phyloP scores from a whole-genome alignment of 1,284 basidiomycete genomes.

The Marasmius sp. region DNA sequence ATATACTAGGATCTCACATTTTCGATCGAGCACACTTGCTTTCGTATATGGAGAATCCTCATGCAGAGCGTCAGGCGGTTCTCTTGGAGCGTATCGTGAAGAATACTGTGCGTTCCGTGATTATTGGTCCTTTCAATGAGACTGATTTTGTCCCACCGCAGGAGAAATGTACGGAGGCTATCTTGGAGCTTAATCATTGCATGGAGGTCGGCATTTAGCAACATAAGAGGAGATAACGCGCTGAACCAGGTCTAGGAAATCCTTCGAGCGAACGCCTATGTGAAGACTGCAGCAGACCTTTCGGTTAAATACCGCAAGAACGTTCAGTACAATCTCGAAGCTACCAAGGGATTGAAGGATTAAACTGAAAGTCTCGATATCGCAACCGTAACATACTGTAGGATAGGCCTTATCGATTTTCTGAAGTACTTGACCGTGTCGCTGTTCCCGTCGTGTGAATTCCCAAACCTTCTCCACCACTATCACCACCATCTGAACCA shows the following conservation, averaged over 20 bases:
- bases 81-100: constrained; percentile 88
- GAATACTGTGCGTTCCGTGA: constrained; percentile 65
- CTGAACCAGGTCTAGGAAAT: constrained; percentile 53
- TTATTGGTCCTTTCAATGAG: constrained; percentile 10
- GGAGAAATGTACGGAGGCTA: constrained; percentile 80
- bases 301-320: constrained; percentile 82
- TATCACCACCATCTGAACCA: too few relatives aligned
- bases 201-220: constrained; percentile 51
- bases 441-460: too few relatives aligned
- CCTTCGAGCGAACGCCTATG: constrained; percentile 64
- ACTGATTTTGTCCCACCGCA: constrained; percentile 25
- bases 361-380: too few relatives aligned
- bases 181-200: constrained; percentile 80
- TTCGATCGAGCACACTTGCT: background rate
- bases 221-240: too few relatives aligned
- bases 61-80: constrained; percentile 88
- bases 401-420: too few relatives aligned
- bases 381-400: too few relatives aligned
- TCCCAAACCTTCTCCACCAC: too few relatives aligned
- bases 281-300: constrained; percentile 76
- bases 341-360: constrained; percentile 42
- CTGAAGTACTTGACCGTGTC: too few relatives aligned
- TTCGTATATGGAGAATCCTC: constrained; percentile 83
- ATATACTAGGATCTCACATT: background rate
- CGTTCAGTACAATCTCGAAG: constrained; percentile 83